phyloP scores from a whole-genome alignment of 495 filamentous ascomycete genomes.

The Trichoderma virens region DNA sequence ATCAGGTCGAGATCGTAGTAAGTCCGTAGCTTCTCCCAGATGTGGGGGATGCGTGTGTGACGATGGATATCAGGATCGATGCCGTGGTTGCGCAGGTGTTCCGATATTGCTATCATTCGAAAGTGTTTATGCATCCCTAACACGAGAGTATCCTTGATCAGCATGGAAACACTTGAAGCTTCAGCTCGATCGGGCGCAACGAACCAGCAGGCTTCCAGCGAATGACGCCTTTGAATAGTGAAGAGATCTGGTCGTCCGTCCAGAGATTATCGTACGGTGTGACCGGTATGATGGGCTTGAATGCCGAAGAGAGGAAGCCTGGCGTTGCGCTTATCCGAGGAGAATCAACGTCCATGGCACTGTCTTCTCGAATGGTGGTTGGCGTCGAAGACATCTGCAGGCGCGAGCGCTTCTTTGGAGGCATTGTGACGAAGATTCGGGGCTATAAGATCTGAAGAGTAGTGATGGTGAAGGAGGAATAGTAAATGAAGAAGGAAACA shows the following conservation, averaged over 20 bases:
- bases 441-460: background rate
- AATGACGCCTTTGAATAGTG: constrained; percentile 80
- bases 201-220: constrained; percentile 90
- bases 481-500: background rate
- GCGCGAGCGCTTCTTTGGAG: constrained; percentile 60
- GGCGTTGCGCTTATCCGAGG: constrained; percentile 22
- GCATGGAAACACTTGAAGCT: background rate
- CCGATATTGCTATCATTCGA: constrained; percentile 81
- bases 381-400: constrained; percentile 25
- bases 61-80: constrained; percentile 58
- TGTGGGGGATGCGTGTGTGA: constrained; percentile 81
- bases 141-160: constrained; percentile 11
- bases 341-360: constrained; percentile 45
- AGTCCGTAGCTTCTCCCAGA: constrained; percentile 79
- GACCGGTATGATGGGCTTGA: constrained; percentile 31
- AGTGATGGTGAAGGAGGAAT: background rate
- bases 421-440: constrained; percentile 42
- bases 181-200: constrained; percentile 10
- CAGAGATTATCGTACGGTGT: constrained; percentile 59
- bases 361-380: constrained; percentile 39
- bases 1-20: constrained; percentile 85
- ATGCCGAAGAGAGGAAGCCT: background rate
- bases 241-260: constrained; percentile 93
- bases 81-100: constrained; percentile 79
- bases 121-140: constrained; percentile 97